Evolutionary conservation across 768 basidiomycete species (phyloP), one percentile per base, ranked within the genome.

Genomic region (Rhodotorula toruloides): DNA sequence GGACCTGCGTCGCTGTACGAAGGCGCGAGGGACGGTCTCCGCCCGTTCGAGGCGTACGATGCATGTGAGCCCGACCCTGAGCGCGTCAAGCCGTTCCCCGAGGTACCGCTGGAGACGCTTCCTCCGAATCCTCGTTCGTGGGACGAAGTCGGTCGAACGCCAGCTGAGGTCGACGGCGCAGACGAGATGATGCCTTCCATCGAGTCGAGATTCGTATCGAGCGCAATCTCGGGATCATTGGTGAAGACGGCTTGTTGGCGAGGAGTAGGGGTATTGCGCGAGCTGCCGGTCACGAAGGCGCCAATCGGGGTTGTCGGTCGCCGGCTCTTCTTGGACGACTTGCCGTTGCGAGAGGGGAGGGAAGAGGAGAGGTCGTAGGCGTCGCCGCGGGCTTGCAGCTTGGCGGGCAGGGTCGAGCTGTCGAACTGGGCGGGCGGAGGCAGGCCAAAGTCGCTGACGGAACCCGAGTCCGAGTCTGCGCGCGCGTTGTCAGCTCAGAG

Each of bases 131-230:
- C 7, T 25, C 40, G 40, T 19, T n/a, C 40, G 40, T 40, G 40
- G 19, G 55, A 43, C 48, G 40, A 54, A 29, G 37, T 64, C 63
- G 50, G 58, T 11, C 37, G 46, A 9, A 10, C 40, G 10, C 12
- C 40, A 34, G 44, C 44, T 42, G 8, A 43, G 57, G 21, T 53
- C 34, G 34, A 31, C 50, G 63, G 63, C 2, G 63, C 57, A 40
- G 48, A 32, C 0, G 91, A 81, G 67, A 94, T 79, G 74, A 96
- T 91, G 11, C 87, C 92, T 44, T 88, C 86, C 83, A 96, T 91
- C 56, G 83, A 78, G 16, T 86, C 83, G 49, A 90, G 76, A 75
- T 91, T 83, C 27, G 83, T 84, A 76, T 89, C 87, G 48, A 88
- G 82, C 31, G 77, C 78, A 63, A 84, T 80, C 22, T 63, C 64